A percentile compares a stretch with the other conserved stretches of the same genome.
phyloP scores from a whole-genome alignment of 148 eudicot species.

The Selenicereus undatus region DNA sequence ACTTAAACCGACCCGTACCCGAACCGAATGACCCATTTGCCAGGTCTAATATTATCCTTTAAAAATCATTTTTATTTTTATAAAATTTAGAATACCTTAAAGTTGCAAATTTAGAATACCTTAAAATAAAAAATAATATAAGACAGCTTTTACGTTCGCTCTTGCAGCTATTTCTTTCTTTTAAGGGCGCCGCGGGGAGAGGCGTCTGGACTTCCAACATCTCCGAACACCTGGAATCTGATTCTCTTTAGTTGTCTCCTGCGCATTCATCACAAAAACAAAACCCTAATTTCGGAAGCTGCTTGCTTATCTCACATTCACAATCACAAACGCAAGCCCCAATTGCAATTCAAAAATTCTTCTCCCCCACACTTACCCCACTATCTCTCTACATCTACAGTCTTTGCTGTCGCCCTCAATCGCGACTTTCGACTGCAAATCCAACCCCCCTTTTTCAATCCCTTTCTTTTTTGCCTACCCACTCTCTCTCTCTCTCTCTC shows the following conservation, averaged over 20 bases:
- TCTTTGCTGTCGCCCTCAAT: constrained; percentile 90
- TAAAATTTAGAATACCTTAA: no score
- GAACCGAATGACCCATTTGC: no score
- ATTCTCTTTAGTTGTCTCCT: background rate
- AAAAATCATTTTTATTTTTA: no score
- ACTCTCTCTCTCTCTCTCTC: constrained; percentile 17
- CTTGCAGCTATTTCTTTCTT: no score
- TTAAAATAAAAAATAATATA: no score
- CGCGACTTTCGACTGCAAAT: constrained; percentile 50
- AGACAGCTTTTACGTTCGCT: no score
- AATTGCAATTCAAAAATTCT: background rate
- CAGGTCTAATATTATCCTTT: no score
- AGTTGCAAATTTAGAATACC: no score
- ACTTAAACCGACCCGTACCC: no score
- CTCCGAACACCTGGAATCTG: background rate
- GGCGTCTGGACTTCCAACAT: background rate
- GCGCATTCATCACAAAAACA: background rate
- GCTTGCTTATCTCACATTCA: constrained; percentile 1
- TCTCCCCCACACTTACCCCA: constrained; percentile 32
- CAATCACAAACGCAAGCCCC: background rate
- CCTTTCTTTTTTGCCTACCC: constrained; percentile 20
- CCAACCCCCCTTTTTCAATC: constrained; percentile 18
- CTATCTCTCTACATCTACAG: constrained; percentile 38
- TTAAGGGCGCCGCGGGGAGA: no score
- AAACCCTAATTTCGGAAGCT: background rate